phyloP scores from a whole-genome alignment of 2,329 filamentous ascomycete species.

The Niveomyces coronatus region DNA sequence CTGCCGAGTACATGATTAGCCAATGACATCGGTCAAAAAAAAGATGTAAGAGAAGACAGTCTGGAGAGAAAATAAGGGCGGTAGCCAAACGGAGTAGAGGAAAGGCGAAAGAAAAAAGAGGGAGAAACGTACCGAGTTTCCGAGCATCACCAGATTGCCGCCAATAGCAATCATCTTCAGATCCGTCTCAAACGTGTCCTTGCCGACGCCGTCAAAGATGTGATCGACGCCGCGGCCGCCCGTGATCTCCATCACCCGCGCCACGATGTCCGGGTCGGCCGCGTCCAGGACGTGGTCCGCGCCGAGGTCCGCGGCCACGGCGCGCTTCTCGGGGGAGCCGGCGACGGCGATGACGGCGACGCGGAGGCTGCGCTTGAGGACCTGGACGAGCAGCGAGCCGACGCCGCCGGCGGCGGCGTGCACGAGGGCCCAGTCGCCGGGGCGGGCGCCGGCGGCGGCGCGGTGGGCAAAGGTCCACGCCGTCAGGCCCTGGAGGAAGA shows the following conservation, averaged over 20 bases:
- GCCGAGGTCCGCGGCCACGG: constrained; percentile 57
- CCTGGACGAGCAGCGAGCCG: constrained; percentile 63
- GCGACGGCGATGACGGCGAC: constrained; percentile 74
- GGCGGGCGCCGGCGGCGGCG: constrained; percentile 60
- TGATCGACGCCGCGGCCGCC: constrained; percentile 61
- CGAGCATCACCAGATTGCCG: constrained; percentile 68
- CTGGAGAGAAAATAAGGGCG: not conserved
- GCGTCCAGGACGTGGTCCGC: constrained; percentile 67
- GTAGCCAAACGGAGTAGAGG: not conserved
- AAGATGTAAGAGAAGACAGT: not conserved
- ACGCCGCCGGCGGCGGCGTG: constrained; percentile 82
- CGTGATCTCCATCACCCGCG: constrained; percentile 58
- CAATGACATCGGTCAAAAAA: too few species aligned
- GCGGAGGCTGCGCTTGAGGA: constrained; percentile 60
- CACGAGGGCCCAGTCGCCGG: constrained; percentile 72
- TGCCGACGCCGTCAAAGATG: constrained; percentile 80
- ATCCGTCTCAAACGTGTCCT: constrained; percentile 71
- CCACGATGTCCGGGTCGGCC: constrained; percentile 40
- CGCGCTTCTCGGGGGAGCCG: constrained; percentile 60
- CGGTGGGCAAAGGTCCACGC: constrained; percentile 72
- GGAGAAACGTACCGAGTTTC: constrained; percentile 54
- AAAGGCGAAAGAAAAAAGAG: not conserved
- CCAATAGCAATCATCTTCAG: constrained; percentile 66
- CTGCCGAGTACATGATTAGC: constrained; percentile 22
- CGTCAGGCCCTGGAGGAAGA: constrained; percentile 72